Evolutionary conservation across 2,329 filamentous ascomycete genomes (phyloP), one percentile per base, ranked within the genome.

Genomic region (Ascosphaera apis): DNA sequence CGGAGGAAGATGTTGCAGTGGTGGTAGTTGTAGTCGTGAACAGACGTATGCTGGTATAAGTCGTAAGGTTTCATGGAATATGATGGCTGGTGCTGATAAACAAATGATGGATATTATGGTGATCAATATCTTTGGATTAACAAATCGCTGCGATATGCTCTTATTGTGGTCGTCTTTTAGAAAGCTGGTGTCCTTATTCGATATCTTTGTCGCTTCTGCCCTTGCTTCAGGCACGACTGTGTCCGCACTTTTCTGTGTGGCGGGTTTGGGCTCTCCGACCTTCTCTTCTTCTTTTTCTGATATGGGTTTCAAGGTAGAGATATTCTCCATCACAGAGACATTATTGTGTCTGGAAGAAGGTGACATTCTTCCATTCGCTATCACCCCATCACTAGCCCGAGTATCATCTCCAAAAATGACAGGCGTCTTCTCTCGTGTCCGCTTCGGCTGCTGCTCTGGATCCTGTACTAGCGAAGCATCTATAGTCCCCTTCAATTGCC

Each of bases 1-100:
- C 40, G 31, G 36, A 43, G 33, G 38, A 34, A 31, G 36, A 12
- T 30, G 38, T n/a, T 15, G 13, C 12, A 33, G 15, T 15, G n/a
- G 11, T 23, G 11, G 16, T 11, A 4, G 36, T 4, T n/a, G 36
- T 15, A 34, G 34, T 17, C 4, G 13, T 28, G 25, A 13, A 13
- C 25, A 9, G 25, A 28, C 13, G 25, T 13, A 13, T 13, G 8
- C 13, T 8, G 25, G 25, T 13, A 28, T 28, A 9, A 13, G 8
- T 8, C 25, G 25, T 9, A 28, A 9, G 25, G 9, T 28, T 8
- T 28, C 25, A 9, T 28, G 25, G 9, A 28, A 13, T 13, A 28
- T 8, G 9, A 28, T 8, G 8, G 25, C 13, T 28, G 25, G 25
- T 13, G 13, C 25, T 8, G 13, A 13, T 28, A 28, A 28, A 8